Evolutionary conservation across 2,329 filamentous ascomycete genomes (phyloP).

Genomic region (Penicillium occitanis): DNA sequence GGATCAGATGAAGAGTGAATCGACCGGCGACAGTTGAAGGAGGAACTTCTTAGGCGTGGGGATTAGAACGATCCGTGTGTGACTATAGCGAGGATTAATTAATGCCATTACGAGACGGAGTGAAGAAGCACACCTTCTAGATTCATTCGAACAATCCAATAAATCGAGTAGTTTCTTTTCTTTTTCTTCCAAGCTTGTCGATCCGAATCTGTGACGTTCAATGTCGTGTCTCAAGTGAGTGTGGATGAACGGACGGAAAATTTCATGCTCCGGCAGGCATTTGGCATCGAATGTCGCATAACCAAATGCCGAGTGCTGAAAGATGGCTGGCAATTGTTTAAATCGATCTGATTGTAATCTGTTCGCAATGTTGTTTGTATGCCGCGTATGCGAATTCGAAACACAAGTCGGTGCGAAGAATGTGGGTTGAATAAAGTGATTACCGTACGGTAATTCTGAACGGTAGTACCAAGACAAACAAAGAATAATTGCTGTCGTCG

Average conservation of each 20-base stretch:
- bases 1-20: not conserved
- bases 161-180: not conserved
- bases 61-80: not conserved
- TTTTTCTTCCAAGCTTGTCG: not conserved
- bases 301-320: not conserved
- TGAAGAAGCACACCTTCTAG: not conserved
- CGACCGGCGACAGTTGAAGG: not conserved
- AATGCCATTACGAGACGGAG: not conserved
- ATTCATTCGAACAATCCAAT: conserved; percentile 4
- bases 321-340: not conserved
- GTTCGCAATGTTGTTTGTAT: conserved; percentile 9
- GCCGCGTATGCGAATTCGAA: conserved; percentile 5
- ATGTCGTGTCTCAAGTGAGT: conserved; percentile 1
- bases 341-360: not conserved
- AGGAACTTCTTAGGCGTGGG: not conserved
- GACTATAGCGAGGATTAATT: not conserved
- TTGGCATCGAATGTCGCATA: not conserved
- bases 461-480: not conserved
- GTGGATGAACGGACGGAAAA: not conserved
- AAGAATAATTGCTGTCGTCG: not conserved
- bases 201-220: not conserved
- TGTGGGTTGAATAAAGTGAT: conserved; percentile 9
- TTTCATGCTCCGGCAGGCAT: not conserved
- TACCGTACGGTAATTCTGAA: not conserved
- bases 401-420: conserved; percentile 10